phyloP scores from a whole-genome alignment of 345 rosid genomes.

The Streptanthus diversifolius region DNA sequence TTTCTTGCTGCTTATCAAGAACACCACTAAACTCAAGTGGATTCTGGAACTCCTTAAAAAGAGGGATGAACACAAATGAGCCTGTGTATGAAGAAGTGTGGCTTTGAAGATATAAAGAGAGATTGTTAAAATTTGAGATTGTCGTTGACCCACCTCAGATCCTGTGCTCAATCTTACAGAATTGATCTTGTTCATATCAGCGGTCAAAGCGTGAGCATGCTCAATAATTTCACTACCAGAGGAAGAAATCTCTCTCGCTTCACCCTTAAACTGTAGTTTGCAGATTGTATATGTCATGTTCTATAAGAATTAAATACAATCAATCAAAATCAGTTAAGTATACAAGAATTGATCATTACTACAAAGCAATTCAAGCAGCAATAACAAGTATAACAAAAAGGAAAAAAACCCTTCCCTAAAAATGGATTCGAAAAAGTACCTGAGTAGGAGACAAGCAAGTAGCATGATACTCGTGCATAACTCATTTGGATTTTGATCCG shows the following conservation, averaged over 20 bases:
- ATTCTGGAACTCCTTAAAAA: neutral
- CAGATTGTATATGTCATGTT: conserved; percentile 30
- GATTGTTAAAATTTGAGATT: neutral
- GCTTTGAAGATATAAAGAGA: neutral
- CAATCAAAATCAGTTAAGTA: neutral
- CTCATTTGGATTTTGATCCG: conserved; percentile 23
- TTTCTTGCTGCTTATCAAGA: neutral
- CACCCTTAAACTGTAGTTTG: conserved; percentile 33
- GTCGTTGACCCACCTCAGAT: conserved; percentile 5
- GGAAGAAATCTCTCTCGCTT: neutral
- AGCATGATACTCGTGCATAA: conserved; percentile 34
- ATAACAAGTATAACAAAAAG: neutral
- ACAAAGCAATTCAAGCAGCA: neutral
- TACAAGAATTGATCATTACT: neutral
- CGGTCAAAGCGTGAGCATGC: neutral
- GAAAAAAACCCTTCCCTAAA: neutral
- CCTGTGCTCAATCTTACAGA: neutral
- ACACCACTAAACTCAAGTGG: neutral
- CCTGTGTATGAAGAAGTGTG: neutral
- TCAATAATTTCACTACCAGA: neutral
- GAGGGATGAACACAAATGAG: neutral
- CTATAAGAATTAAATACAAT: neutral
- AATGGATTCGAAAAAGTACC: neutral
- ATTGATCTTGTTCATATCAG: neutral
- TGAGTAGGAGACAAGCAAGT: conserved; percentile 5